A percentile compares a stretch with the other conserved stretches of the same genome.
Evolutionary conservation across 73 alveolate genomes (phyloP).

Genomic region (Halteria grandinella): DNA sequence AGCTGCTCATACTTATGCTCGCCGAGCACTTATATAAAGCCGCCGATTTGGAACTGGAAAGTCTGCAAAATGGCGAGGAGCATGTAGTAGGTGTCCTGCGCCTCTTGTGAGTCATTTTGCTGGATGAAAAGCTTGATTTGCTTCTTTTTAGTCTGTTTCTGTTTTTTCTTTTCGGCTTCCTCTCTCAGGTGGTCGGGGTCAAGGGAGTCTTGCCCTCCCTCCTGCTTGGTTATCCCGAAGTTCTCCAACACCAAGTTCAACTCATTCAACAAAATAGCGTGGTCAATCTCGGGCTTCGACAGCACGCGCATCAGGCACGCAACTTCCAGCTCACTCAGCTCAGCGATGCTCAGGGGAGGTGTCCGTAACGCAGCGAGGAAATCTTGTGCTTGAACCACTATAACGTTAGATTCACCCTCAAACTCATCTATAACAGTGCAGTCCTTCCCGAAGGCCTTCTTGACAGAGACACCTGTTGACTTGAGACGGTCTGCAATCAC

Average conservation of each 20-base stretch:
- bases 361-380: neutral
- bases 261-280: constrained; percentile 59
- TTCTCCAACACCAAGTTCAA: constrained; percentile 59
- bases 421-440: neutral
- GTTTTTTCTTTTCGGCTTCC: neutral
- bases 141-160: constrained; percentile 21
- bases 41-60: neutral
- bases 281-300: constrained; percentile 63
- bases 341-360: constrained; percentile 1
- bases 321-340: constrained; percentile 46
- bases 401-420: constrained; percentile 27
- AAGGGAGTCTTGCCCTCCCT: neutral
- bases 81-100: neutral
- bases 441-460: constrained; percentile 17
- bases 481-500: constrained; percentile 14
- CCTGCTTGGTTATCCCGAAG: constrained; percentile 45
- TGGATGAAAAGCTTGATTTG: constrained; percentile 4
- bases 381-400: constrained; percentile 25
- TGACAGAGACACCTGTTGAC: neutral
- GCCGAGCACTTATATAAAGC: too few relatives aligned
- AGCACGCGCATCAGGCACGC: constrained; percentile 73
- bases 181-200: too few relatives aligned
- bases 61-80: neutral
- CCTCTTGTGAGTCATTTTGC: neutral
- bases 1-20: constrained; percentile 9